phyloP scores from a whole-genome alignment of 306 rosid species.

The Prunus mume region DNA sequence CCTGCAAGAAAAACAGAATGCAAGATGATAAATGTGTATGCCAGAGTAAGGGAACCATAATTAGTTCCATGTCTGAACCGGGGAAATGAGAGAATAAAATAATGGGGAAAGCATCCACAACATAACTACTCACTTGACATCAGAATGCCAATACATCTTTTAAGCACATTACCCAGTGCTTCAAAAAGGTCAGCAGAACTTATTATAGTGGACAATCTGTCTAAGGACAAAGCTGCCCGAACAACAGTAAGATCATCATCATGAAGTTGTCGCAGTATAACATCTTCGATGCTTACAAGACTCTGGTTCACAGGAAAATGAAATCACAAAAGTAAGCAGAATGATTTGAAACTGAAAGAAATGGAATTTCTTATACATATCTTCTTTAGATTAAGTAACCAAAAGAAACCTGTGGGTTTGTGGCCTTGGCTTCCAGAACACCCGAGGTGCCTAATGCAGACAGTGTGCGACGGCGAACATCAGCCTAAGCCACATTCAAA shows the following conservation, averaged over 20 bases:
- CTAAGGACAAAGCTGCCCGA: slow-evolving; percentile 59
- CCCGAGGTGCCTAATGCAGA: slow-evolving; percentile 51
- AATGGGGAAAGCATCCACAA: background rate
- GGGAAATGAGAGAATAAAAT: background rate
- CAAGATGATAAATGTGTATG: background rate
- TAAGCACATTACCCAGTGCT: slow-evolving; percentile 57
- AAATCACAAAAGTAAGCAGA: background rate
- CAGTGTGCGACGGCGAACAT: slow-evolving; percentile 62
- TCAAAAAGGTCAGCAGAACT: slow-evolving; percentile 52
- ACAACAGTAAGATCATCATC: slow-evolving; percentile 86
- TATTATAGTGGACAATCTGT: slow-evolving; percentile 52
- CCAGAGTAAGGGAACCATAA: background rate
- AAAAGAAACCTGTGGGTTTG: slow-evolving; percentile 58
- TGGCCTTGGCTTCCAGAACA: slow-evolving; percentile 39
- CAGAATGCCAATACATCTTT: slow-evolving; percentile 53
- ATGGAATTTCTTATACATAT: background rate
- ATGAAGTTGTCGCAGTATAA: slow-evolving; percentile 65
- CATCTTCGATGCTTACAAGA: slow-evolving; percentile 59
- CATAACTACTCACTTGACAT: slow-evolving; percentile 45
- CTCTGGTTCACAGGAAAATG: slow-evolving; percentile 45
- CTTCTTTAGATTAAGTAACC: background rate
- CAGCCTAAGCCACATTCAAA: slow-evolving; percentile 58
- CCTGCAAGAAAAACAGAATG: slow-evolving; percentile 36
- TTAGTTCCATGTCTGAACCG: background rate
- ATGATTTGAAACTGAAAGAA: background rate